A percentile compares a stretch with the other conserved stretches of the same genome.
These are phyloP conservation scores for Mortierella sp. DNA, from an alignment of 371 early-diverging fungal species.

Conservation along the genomic window DNA sequence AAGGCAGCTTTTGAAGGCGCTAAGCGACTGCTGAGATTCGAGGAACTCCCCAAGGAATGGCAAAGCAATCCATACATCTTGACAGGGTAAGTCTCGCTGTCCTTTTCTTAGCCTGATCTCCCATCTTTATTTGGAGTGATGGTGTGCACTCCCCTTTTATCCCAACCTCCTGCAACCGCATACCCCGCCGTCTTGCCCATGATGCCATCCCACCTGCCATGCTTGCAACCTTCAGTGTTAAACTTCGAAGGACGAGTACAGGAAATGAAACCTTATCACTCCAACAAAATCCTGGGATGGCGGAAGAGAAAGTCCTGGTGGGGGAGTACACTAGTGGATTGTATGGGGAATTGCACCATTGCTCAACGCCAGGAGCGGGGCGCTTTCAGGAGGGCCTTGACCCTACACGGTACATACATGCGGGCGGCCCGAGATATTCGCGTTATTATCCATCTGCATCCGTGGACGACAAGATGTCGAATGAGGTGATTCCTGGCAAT, in stretches of 20 bases:
- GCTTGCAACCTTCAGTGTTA: background rate
- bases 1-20: slow-evolving; percentile 71
- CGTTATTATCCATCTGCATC: too few species aligned
- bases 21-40: slow-evolving; percentile 65
- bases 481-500: too few species aligned
- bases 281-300: slow-evolving; percentile 10
- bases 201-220: background rate
- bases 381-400: too few species aligned
- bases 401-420: too few species aligned
- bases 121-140: background rate
- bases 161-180: too few species aligned
- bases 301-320: too few species aligned
- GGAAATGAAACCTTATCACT: slow-evolving; percentile 47
- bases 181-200: background rate
- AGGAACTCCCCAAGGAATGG: slow-evolving; percentile 74
- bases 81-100: slow-evolving; percentile 39
- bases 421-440: too few species aligned
- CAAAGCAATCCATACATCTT: slow-evolving; percentile 73
- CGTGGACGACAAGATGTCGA: too few species aligned
- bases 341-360: too few species aligned
- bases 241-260: background rate
- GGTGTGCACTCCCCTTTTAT: background rate
- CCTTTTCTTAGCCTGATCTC: background rate
- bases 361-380: too few species aligned
- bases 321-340: too few species aligned